A percentile compares a stretch with the other conserved stretches of the same genome.
phyloP scores from a whole-genome alignment of 768 basidiomycete genomes.

The Cyathus striatus region DNA sequence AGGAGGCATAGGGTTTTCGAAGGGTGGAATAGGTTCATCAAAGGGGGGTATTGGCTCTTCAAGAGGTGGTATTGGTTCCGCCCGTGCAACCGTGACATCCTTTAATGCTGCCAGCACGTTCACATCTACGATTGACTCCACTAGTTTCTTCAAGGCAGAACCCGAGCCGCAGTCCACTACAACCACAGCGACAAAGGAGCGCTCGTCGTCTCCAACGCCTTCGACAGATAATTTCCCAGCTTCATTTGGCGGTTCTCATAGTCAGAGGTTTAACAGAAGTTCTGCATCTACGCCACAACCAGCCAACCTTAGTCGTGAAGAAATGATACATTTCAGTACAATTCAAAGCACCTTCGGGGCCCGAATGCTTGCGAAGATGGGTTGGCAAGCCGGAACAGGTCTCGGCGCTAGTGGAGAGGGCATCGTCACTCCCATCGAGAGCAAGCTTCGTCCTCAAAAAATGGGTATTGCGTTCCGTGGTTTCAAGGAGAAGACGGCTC shows the following conservation, averaged over 20 bases:
- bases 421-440: slow-evolving; percentile 85
- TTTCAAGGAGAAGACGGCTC: slow-evolving; percentile 84
- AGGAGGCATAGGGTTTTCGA: slow-evolving; percentile 35
- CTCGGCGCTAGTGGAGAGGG: slow-evolving; percentile 73
- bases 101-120: slow-evolving; percentile 5
- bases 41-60: slow-evolving; percentile 33
- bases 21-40: slow-evolving; percentile 16
- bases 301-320: slow-evolving; percentile 52
- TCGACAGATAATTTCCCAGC: slow-evolving; percentile 20
- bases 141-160: slow-evolving; percentile 2
- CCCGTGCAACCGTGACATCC: neutral
- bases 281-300: slow-evolving; percentile 40
- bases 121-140: slow-evolving; percentile 6
- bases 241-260: slow-evolving; percentile 31
- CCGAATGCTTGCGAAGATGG: slow-evolving; percentile 91
- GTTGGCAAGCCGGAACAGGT: slow-evolving; percentile 83
- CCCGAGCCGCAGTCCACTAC: no score
- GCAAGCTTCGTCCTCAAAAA: slow-evolving; percentile 77
- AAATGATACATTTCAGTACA: slow-evolving; percentile 80
- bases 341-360: slow-evolving; percentile 78
- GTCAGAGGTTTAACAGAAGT: slow-evolving; percentile 48
- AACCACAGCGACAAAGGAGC: no score
- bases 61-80: slow-evolving; percentile 22
- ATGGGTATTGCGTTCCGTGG: slow-evolving; percentile 87
- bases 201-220: slow-evolving; percentile 12